Evolutionary conservation across 2,329 filamentous ascomycete genomes (phyloP).

Genomic region (Sporothrix pseudoabietina): DNA sequence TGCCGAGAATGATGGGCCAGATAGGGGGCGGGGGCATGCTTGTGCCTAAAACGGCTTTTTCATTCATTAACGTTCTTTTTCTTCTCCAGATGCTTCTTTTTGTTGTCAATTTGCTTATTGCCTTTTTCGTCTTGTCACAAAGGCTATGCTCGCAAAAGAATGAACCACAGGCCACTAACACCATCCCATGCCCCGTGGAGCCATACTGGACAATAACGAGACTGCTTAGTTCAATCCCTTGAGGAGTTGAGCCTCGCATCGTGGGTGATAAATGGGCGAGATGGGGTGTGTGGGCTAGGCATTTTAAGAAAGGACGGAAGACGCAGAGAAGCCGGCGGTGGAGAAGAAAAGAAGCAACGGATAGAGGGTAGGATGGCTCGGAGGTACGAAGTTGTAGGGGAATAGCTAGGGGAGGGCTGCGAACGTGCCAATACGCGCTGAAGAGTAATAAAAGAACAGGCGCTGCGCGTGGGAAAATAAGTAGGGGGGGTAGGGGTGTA

Average conservation of each 20-base stretch:
- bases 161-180: neutral
- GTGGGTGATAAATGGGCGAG: neutral
- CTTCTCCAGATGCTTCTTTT: neutral
- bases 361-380: neutral
- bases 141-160: neutral
- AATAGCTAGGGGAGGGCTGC: neutral
- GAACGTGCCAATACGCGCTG: slow-evolving; percentile 5
- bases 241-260: neutral
- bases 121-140: neutral
- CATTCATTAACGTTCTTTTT: neutral
- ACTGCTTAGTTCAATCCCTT: neutral
- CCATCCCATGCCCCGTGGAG: neutral
- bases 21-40: neutral
- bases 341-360: slow-evolving; percentile 10
- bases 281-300: neutral
- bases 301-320: neutral
- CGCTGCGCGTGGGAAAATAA: slow-evolving; percentile 7
- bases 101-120: neutral
- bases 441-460: neutral
- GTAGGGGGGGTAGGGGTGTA: neutral
- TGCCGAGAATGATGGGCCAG: neutral
- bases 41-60: neutral
- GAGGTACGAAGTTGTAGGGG: too few relatives aligned
- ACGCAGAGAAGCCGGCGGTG: neutral
- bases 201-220: neutral